Conservation (phyloP, 169 alveolate species). For the Perkinsus olseni region DNA sequence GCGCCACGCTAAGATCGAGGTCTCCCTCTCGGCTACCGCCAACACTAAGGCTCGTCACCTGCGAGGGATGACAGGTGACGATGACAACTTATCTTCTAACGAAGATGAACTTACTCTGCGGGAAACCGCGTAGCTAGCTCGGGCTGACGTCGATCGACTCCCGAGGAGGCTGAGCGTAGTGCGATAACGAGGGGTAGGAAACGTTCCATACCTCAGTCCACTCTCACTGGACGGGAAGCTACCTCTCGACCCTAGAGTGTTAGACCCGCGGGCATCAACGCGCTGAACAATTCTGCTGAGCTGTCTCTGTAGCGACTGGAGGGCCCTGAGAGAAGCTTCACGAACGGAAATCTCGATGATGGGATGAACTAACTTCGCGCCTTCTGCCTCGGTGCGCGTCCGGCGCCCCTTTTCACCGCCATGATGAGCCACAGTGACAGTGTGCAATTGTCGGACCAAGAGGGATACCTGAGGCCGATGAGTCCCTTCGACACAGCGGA, state of each 20-base stretch:
- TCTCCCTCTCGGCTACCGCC: not conserved
- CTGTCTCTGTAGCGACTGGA: not conserved
- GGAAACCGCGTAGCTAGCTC: not conserved
- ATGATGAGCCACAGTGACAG: not conserved
- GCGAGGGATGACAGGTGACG: not conserved
- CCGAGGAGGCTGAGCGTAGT: not conserved
- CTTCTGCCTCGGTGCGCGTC: not conserved
- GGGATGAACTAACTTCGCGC: not conserved
- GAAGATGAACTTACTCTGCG: not conserved
- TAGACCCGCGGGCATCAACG: not conserved
- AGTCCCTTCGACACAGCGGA: not conserved
- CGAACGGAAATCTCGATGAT: not conserved
- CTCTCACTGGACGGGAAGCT: not conserved
- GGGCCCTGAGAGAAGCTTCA: not conserved
- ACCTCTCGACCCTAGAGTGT: not conserved
- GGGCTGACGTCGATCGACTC: not conserved
- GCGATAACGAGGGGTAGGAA: not conserved
- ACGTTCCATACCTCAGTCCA: not conserved
- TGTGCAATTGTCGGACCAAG: not conserved
- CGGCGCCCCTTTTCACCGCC: not conserved
- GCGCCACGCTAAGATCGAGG: not conserved
- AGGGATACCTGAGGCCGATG: not conserved
- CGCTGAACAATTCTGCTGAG: not conserved
- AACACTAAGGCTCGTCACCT: not conserved
- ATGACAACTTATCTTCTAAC: not conserved